phyloP scores from a whole-genome alignment of 2,329 filamentous ascomycete species.

The Plectosphaerella cucumerina region DNA sequence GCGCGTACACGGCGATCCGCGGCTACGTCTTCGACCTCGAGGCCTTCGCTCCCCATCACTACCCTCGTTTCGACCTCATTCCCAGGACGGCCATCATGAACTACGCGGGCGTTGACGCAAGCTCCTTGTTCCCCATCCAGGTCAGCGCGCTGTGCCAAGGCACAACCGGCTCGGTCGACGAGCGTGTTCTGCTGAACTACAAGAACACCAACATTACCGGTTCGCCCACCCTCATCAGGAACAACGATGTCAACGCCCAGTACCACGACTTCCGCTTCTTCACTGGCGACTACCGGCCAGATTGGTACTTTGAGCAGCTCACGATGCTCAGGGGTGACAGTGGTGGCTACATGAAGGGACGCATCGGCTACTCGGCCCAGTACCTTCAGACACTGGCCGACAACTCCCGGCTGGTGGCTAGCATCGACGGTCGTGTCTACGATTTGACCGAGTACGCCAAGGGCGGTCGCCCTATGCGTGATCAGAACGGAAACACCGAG shows the following conservation, averaged over 20 bases:
- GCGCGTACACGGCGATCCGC: slow-evolving; percentile 75
- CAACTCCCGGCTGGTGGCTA: slow-evolving; percentile 64
- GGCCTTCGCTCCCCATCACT: slow-evolving; percentile 70
- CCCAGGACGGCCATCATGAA: slow-evolving; percentile 59
- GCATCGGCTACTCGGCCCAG: slow-evolving; percentile 74
- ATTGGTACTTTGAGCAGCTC: slow-evolving; percentile 94
- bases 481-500: slow-evolving; percentile 53
- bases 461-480: slow-evolving; percentile 66
- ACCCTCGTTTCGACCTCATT: slow-evolving; percentile 57
- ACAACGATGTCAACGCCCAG: slow-evolving; percentile 65
- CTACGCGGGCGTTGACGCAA: slow-evolving; percentile 87
- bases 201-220: slow-evolving; percentile 71
- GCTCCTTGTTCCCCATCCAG: slow-evolving; percentile 85
- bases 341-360: slow-evolving; percentile 80
- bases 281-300: slow-evolving; percentile 74
- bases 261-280: slow-evolving; percentile 94
- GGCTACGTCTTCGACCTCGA: slow-evolving; percentile 84
- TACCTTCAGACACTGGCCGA: slow-evolving; percentile 69
- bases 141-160: slow-evolving; percentile 89
- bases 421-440: slow-evolving; percentile 76
- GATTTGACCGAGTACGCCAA: slow-evolving; percentile 80
- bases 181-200: slow-evolving; percentile 80
- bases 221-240: slow-evolving; percentile 59
- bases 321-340: slow-evolving; percentile 64
- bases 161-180: slow-evolving; percentile 58